phyloP scores from a whole-genome alignment of 2,329 filamentous ascomycete genomes.

The Dactylellina sp. region DNA sequence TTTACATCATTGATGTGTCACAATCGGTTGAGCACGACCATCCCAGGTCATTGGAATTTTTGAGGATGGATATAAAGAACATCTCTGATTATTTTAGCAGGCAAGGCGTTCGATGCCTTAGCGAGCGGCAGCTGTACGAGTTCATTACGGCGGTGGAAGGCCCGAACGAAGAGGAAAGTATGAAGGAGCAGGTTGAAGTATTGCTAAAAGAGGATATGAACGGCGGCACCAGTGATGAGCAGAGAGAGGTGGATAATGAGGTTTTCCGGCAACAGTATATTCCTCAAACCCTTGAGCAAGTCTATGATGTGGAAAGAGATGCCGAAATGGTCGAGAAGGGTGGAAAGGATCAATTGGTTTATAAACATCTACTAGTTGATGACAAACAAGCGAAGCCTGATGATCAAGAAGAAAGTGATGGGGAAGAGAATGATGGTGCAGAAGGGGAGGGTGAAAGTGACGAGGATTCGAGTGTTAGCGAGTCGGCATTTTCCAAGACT shows the following conservation, averaged over 20 bases:
- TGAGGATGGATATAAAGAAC: conserved; percentile 99
- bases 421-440: conserved; percentile 16
- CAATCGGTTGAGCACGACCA: conserved; percentile 98
- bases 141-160: conserved; percentile 78
- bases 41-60: conserved; percentile 88
- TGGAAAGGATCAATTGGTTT: conserved; percentile 81
- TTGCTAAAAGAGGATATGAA: conserved; percentile 65
- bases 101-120: conserved; percentile 78
- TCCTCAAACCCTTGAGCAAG: conserved; percentile 92
- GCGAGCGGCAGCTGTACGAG: conserved; percentile 82
- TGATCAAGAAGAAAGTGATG: conserved; percentile 19
- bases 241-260: conserved; percentile 82
- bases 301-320: conserved; percentile 95
- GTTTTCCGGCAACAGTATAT: conserved; percentile 98
- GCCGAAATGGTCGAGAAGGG: conserved; percentile 80
- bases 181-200: conserved; percentile 30
- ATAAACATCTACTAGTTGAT: conserved; percentile 83
- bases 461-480: conserved; percentile 36
- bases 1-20: conserved; percentile 97
- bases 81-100: conserved; percentile 90
- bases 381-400: conserved; percentile 63
- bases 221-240: conserved; percentile 63
- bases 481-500: conserved; percentile 66
- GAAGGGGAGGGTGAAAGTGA: conserved; percentile 30
- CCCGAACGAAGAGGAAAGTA: conserved; percentile 64